These are phyloP conservation scores for Brettanomyces anomalus DNA, from an alignment of 805 yeast species.

Conservation along the genomic window DNA sequence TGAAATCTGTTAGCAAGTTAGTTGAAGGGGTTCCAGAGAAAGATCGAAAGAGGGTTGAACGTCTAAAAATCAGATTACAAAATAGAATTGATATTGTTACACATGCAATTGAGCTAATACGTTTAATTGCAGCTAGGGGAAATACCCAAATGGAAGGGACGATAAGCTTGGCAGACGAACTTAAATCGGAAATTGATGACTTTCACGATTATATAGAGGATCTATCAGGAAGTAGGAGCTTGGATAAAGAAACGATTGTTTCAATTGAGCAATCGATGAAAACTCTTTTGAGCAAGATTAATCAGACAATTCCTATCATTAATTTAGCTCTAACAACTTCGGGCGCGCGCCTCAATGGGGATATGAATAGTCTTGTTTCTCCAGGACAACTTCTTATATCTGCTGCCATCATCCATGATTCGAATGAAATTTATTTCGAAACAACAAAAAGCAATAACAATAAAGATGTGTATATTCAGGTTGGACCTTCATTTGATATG, in stretches of 20 bases:
- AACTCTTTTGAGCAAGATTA: constrained; percentile 41
- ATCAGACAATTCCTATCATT: constrained; percentile 60
- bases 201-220: constrained; percentile 43
- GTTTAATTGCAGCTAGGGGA: constrained; percentile 53
- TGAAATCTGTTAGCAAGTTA: constrained; percentile 50
- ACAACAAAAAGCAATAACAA: neutral
- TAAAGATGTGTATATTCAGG: constrained; percentile 18
- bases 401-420: constrained; percentile 32
- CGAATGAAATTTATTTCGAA: constrained; percentile 19
- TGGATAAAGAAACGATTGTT: constrained; percentile 25
- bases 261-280: constrained; percentile 43
- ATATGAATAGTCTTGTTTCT: constrained; percentile 41
- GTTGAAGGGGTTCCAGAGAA: constrained; percentile 46
- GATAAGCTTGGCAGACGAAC: constrained; percentile 40
- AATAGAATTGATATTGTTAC: constrained; percentile 53
- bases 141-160: constrained; percentile 50
- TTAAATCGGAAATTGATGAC: constrained; percentile 47
- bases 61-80: constrained; percentile 36
- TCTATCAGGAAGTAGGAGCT: constrained; percentile 22
- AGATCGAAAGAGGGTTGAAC: constrained; percentile 37
- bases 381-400: constrained; percentile 65
- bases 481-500: constrained; percentile 54
- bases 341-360: constrained; percentile 48
- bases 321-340: constrained; percentile 59
- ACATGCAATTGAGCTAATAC: constrained; percentile 60